These are phyloP conservation scores for Picochlorum costavermella DNA, from an alignment of 139 green algal genomes.

Conservation along the genomic window DNA sequence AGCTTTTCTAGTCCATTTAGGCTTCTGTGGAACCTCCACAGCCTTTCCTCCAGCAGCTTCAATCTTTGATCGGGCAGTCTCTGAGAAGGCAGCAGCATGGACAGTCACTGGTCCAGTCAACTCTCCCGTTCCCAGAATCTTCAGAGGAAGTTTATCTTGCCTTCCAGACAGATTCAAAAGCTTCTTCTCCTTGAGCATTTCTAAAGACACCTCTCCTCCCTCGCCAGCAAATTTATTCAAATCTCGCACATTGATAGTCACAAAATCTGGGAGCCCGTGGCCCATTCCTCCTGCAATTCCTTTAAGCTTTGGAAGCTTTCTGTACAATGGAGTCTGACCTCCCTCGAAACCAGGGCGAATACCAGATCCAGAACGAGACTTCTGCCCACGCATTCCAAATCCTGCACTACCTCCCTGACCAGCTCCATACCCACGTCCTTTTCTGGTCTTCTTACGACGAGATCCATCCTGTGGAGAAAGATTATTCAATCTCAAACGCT, in stretches of 20 bases:
- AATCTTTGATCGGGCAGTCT: slow-evolving; percentile 74
- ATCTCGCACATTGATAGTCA: slow-evolving; percentile 82
- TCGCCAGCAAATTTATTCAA: slow-evolving; percentile 64
- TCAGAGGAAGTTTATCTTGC: slow-evolving; percentile 77
- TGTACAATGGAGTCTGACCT: slow-evolving; percentile 94
- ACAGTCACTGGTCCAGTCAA: slow-evolving; percentile 67
- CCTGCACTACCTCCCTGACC: slow-evolving; percentile 90
- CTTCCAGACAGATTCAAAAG: slow-evolving; percentile 71
- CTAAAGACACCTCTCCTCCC: slow-evolving; percentile 71
- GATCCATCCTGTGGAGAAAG: slow-evolving; percentile 76
- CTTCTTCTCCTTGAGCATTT: slow-evolving; percentile 66
- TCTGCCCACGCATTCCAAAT: slow-evolving; percentile 96
- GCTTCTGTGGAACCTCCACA: slow-evolving; percentile 40
- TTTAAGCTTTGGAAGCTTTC: slow-evolving; percentile 89
- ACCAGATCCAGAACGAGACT: slow-evolving; percentile 74
- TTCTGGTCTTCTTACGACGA: slow-evolving; percentile 63
- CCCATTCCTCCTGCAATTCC: slow-evolving; percentile 96
- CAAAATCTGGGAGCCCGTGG: slow-evolving; percentile 74
- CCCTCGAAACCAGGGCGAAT: slow-evolving; percentile 92
- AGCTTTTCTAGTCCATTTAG: slow-evolving; percentile 70
- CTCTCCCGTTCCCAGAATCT: slow-evolving; percentile 87
- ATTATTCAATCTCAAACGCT: slow-evolving; percentile 70
- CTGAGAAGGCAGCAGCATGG: slow-evolving; percentile 75
- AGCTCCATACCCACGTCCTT: slow-evolving; percentile 85
- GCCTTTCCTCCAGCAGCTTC: slow-evolving; percentile 70